phyloP scores from a whole-genome alignment of 2,329 filamentous ascomycete species.

The Aureobasidium melanogenum region DNA sequence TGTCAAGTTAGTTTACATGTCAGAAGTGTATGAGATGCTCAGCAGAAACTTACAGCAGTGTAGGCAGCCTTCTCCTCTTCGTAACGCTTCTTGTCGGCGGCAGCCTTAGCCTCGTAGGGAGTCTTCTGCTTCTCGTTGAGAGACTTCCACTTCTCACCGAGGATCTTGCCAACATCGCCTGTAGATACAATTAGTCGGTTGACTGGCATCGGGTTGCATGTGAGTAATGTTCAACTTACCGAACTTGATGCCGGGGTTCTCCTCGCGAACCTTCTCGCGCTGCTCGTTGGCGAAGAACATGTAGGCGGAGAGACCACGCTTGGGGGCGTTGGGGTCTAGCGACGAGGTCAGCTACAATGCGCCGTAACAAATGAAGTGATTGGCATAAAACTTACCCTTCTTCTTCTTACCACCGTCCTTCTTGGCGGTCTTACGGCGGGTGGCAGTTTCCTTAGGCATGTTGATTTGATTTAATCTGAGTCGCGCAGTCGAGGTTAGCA shows the following conservation, averaged over 20 bases:
- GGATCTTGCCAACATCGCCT: constrained; percentile 95
- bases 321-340: constrained; percentile 90
- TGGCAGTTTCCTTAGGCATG: constrained; percentile 62
- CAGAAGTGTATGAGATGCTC: neutral
- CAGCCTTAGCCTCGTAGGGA: constrained; percentile 95
- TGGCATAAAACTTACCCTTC: constrained; percentile 50
- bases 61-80: constrained; percentile 96
- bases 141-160: constrained; percentile 98
- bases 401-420: constrained; percentile 55
- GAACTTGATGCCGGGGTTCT: constrained; percentile 96
- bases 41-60: constrained; percentile 54
- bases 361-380: constrained; percentile 3
- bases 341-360: neutral
- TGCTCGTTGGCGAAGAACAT: constrained; percentile 99
- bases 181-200: constrained; percentile 14
- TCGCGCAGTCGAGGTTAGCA: neutral
- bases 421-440: constrained; percentile 51
- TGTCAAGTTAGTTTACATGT: constrained; percentile 1
- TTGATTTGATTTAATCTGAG: constrained; percentile 8
- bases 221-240: constrained; percentile 40
- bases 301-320: constrained; percentile 98
- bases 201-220: neutral
- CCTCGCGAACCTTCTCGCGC: constrained; percentile 94
- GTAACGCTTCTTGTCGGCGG: constrained; percentile 96
- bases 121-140: constrained; percentile 84